phyloP scores from a whole-genome alignment of 306 rosid species.

The Corylus americana region DNA sequence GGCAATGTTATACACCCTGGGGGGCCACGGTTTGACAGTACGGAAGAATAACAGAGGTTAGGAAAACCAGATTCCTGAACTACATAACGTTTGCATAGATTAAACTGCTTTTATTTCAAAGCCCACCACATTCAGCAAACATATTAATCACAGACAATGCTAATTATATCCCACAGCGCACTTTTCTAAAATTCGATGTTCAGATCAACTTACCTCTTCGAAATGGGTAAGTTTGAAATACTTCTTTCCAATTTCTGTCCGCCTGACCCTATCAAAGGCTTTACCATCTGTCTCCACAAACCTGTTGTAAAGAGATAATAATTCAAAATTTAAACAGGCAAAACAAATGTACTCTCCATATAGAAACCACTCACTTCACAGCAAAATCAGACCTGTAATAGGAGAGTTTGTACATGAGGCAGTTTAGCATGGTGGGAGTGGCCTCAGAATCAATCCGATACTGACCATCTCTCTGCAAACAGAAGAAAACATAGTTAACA shows the following conservation, averaged over 20 bases:
- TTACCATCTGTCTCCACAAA: conserved; percentile 98
- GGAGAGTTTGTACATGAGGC: conserved; percentile 96
- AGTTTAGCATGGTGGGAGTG: conserved; percentile 93
- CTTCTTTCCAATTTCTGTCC: conserved; percentile 94
- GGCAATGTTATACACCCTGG: neutral
- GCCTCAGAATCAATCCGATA: conserved; percentile 93
- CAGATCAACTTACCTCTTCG: conserved; percentile 73
- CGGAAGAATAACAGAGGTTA: neutral
- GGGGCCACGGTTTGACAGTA: neutral
- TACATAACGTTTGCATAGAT: neutral
- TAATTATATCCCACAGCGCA: neutral
- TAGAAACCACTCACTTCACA: conserved; percentile 45
- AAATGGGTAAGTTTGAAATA: conserved; percentile 91
- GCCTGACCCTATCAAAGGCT: conserved; percentile 73
- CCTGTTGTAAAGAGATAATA: conserved; percentile 39
- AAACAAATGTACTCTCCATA: conserved; percentile 7
- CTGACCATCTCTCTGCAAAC: conserved; percentile 89
- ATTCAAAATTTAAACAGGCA: conserved; percentile 16
- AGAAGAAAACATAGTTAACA: conserved; percentile 7
- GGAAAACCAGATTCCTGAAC: neutral
- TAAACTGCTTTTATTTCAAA: neutral
- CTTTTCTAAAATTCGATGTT: neutral
- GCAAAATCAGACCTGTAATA: conserved; percentile 79
- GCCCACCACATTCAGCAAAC: neutral
- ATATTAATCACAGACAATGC: neutral